Conservation (phyloP, 2,329 filamentous ascomycete species). For the Diaporthe batatas region DNA sequence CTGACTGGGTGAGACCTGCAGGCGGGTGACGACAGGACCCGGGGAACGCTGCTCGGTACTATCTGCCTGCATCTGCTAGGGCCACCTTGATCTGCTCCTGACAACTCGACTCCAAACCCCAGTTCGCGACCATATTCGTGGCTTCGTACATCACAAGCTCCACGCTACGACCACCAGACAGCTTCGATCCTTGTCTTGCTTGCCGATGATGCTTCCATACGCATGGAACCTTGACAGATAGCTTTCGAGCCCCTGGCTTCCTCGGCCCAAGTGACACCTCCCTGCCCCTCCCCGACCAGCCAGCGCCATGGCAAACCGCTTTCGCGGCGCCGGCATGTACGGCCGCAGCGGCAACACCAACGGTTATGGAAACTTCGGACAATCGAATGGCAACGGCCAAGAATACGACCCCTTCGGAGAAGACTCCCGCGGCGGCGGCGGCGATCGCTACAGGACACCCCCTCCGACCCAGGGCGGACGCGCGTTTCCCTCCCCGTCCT, state of each 20-base stretch:
- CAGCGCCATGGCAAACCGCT: constrained; percentile 64
- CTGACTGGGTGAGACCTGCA: constrained; percentile 23
- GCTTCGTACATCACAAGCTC: background rate
- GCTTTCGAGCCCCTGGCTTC: constrained; percentile 37
- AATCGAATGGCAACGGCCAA: constrained; percentile 45
- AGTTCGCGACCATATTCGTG: constrained; percentile 4
- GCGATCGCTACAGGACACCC: constrained; percentile 56
- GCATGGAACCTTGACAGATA: constrained; percentile 42
- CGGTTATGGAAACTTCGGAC: constrained; percentile 58
- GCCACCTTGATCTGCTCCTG: constrained; percentile 3
- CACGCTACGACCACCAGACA: background rate
- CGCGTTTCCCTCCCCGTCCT: constrained; percentile 48
- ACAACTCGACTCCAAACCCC: constrained; percentile 18
- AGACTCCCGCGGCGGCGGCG: constrained; percentile 45
- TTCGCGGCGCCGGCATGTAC: constrained; percentile 60
- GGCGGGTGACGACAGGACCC: constrained; percentile 17
- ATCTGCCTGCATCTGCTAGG: constrained; percentile 15
- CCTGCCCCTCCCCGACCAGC: constrained; percentile 28
- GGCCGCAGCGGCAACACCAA: constrained; percentile 55
- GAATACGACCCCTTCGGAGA: constrained; percentile 63
- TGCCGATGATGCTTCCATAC: constrained; percentile 32
- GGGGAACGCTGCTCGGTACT: background rate
- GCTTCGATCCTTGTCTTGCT: background rate
- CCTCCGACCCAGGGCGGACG: constrained; percentile 51
- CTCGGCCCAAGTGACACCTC: constrained; percentile 2